Percentiles rank a stretch among this genome's conserved stretches.
Evolutionary conservation across 164 flowering plant species (phyloP).

Genomic region (Protea cynaroides): DNA sequence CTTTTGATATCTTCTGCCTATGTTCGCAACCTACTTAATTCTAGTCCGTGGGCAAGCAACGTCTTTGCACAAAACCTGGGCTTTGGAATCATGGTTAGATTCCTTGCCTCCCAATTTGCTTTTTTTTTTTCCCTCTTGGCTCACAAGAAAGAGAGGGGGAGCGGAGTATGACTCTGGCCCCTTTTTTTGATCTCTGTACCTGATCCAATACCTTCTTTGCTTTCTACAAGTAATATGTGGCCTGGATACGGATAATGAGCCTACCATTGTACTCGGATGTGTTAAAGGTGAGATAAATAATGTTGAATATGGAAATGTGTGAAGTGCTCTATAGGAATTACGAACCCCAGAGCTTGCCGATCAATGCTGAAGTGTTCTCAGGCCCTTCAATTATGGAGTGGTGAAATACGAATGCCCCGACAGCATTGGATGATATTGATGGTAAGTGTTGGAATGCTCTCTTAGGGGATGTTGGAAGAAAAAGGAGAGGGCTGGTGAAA

Average conservation of each 20-base stretch:
- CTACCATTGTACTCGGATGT: conserved; percentile 56
- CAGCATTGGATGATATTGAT: conserved; percentile 11
- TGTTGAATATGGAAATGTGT: conserved; percentile 60
- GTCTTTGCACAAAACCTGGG: no score
- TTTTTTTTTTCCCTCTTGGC: no score
- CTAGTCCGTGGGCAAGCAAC: no score
- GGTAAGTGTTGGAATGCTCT: conserved; percentile 12
- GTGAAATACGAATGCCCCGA: conserved; percentile 63
- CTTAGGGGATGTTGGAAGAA: conserved; percentile 59
- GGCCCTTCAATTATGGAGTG: conserved; percentile 66
- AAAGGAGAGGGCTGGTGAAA: conserved; percentile 68
- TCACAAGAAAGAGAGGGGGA: no score
- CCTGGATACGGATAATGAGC: conserved; percentile 53
- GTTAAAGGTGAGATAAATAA: conserved; percentile 62
- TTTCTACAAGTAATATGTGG: no score
- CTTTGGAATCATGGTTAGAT: no score
- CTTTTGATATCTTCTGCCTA: no score
- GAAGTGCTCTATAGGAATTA: conserved; percentile 53
- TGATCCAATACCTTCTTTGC: no score
- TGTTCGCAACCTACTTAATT: no score
- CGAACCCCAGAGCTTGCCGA: conserved; percentile 84
- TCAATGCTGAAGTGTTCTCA: conserved; percentile 51
- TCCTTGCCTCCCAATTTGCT: no score
- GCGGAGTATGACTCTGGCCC: no score
- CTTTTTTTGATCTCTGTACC: no score